Conservation (phyloP, 495 filamentous ascomycete species). For the Penicillium odoratum region DNA sequence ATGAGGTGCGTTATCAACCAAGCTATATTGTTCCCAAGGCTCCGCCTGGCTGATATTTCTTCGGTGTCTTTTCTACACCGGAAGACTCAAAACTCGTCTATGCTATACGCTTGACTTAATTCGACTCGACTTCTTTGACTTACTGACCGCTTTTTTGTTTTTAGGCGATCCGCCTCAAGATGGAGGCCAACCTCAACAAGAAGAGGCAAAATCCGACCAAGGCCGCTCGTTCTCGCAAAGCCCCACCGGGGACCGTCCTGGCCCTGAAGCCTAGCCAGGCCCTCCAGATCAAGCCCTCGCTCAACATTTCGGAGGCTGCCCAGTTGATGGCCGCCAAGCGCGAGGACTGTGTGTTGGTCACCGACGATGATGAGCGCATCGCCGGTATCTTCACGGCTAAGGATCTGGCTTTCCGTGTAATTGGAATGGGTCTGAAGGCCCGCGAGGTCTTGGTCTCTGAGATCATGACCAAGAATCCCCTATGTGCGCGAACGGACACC, state of each 20-base stretch:
- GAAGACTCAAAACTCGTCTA: background rate
- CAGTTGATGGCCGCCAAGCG: slow-evolving; percentile 99
- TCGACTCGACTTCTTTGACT: background rate
- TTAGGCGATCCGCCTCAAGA: slow-evolving; percentile 92
- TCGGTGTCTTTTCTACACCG: background rate
- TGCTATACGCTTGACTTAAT: background rate
- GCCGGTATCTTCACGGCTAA: slow-evolving; percentile 99
- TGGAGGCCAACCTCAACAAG: slow-evolving; percentile 97
- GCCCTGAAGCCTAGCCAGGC: slow-evolving; percentile 92
- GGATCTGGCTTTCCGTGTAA: slow-evolving; percentile 95
- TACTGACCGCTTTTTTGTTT: slow-evolving; percentile 7
- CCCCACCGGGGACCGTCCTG: slow-evolving; percentile 92
- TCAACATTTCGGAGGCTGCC: slow-evolving; percentile 92
- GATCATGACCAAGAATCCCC: slow-evolving; percentile 99
- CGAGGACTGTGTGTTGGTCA: slow-evolving; percentile 98
- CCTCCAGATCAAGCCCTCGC: slow-evolving; percentile 94
- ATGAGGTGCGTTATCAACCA: slow-evolving; percentile 72
- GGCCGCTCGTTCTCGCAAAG: slow-evolving; percentile 82
- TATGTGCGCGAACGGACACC: slow-evolving; percentile 95
- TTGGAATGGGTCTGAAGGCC: slow-evolving; percentile 89
- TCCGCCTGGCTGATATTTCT: slow-evolving; percentile 11
- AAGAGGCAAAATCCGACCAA: slow-evolving; percentile 80
- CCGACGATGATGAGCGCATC: slow-evolving; percentile 96
- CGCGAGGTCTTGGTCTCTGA: slow-evolving; percentile 88
- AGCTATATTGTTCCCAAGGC: slow-evolving; percentile 7